A percentile compares a stretch with the other conserved stretches of the same genome.
phyloP scores from a whole-genome alignment of 192 early-diverging fungal species.

The Coemansia sp. region DNA sequence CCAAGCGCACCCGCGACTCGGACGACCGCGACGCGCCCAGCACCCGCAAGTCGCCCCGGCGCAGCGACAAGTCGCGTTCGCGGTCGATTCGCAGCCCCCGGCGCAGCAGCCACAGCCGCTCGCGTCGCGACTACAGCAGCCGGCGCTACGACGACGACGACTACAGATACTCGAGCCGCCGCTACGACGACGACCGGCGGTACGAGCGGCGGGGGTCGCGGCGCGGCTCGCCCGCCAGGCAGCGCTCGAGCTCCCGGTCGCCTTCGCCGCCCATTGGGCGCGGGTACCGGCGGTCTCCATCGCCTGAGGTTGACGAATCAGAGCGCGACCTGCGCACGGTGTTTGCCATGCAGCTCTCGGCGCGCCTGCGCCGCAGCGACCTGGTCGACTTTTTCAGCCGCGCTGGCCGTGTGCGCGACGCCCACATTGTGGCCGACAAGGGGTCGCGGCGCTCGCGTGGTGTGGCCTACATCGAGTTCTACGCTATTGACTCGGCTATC shows the following conservation, averaged over 20 bases:
- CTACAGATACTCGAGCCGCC: conserved; percentile 5
- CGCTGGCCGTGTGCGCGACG: conserved; percentile 86
- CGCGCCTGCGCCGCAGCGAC: conserved; percentile 72
- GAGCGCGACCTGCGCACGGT: conserved; percentile 92
- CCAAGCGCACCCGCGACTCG: neutral
- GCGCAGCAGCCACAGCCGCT: conserved; percentile 10
- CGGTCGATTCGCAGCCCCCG: conserved; percentile 13
- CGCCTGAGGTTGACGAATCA: conserved; percentile 67
- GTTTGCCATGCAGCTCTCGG: conserved; percentile 92
- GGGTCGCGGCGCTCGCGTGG: conserved; percentile 84
- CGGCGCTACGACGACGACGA: conserved; percentile 14
- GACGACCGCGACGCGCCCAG: neutral
- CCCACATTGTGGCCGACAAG: conserved; percentile 82
- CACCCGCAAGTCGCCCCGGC: neutral
- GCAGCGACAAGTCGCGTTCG: conserved; percentile 3
- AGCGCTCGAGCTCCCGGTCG: conserved; percentile 8
- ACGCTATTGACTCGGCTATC: conserved; percentile 77
- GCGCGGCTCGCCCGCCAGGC: conserved; percentile 16
- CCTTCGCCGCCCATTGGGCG: conserved; percentile 16
- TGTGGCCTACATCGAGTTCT: conserved; percentile 97
- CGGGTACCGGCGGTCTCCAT: conserved; percentile 52
- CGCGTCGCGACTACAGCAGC: conserved; percentile 4
- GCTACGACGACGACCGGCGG: conserved; percentile 20
- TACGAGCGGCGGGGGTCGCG: conserved; percentile 6
- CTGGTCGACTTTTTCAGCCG: conserved; percentile 83